Conservation (phyloP, 768 basidiomycete genomes). For the Cubamyces sp. region DNA sequence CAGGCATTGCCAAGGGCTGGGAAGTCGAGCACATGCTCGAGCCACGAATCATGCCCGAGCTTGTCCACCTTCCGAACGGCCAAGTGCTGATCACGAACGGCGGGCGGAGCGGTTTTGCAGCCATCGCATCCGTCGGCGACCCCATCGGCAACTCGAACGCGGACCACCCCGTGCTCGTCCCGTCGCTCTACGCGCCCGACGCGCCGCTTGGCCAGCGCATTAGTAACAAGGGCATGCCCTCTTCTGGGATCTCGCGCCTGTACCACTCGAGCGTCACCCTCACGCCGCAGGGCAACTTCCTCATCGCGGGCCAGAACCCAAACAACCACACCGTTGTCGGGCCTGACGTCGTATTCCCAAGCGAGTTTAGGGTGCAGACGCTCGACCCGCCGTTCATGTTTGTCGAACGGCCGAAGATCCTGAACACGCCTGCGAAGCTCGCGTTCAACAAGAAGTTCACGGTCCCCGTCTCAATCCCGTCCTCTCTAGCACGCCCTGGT, state of each 20-base stretch:
- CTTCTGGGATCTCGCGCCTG: constrained; percentile 69
- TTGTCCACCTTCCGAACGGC: constrained; percentile 83
- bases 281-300: constrained; percentile 69
- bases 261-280: constrained; percentile 84
- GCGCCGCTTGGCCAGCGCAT: constrained; percentile 62
- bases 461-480: constrained; percentile 48
- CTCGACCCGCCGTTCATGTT: constrained; percentile 83
- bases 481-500: constrained; percentile 36
- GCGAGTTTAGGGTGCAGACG: constrained; percentile 89
- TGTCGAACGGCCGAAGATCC: constrained; percentile 57
- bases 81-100: constrained; percentile 78
- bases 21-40: constrained; percentile 74
- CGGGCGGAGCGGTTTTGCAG: constrained; percentile 70
- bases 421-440: constrained; percentile 40
- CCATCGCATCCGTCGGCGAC: constrained; percentile 70
- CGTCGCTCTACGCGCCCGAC: constrained; percentile 67
- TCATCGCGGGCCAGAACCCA: constrained; percentile 86
- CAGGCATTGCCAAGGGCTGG: constrained; percentile 73
- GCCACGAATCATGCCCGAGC: constrained; percentile 76
- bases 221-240: constrained; percentile 56
- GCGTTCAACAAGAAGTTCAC: constrained; percentile 50
- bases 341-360: constrained; percentile 58
- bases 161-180: constrained; percentile 66
- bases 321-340: constrained; percentile 73
- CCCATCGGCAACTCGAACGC: constrained; percentile 81